phyloP scores from a whole-genome alignment of 176 grass and related monocot genomes.

The Leersia perrieri region DNA sequence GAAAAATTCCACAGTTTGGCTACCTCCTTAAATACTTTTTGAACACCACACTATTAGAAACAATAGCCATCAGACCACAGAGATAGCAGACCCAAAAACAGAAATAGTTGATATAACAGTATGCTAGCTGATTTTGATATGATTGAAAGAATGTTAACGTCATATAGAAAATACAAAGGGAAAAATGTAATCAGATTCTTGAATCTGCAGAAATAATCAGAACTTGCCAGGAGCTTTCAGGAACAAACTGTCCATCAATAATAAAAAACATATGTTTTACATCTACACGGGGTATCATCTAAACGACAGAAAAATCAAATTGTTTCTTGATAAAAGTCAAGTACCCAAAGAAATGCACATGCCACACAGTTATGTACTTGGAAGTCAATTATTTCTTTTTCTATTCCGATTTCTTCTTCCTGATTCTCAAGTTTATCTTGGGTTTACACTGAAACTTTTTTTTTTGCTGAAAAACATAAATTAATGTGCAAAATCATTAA shows the following conservation, averaged over 20 bases:
- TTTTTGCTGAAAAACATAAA: conserved; percentile 53
- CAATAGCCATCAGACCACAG: no score
- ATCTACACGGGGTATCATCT: neutral
- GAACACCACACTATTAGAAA: no score
- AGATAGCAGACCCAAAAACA: no score
- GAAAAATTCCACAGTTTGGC: no score
- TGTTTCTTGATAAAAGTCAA: neutral
- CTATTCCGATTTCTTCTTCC: conserved; percentile 83
- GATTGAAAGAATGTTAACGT: no score
- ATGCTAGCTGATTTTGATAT: no score
- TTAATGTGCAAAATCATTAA: conserved; percentile 1
- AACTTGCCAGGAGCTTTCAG: conserved; percentile 83
- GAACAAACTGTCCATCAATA: conserved; percentile 65
- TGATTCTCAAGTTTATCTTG: conserved; percentile 73
- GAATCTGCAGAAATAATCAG: conserved; percentile 98
- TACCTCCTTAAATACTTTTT: no score
- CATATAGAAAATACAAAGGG: no score
- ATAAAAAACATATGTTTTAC: neutral
- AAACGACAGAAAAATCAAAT: neutral
- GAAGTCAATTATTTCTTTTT: conserved; percentile 98
- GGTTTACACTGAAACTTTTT: conserved; percentile 78
- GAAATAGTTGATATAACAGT: no score
- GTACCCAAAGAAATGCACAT: neutral
- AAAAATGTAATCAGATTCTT: no score
- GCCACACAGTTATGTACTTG: conserved; percentile 51